Evolutionary conservation across 2,329 filamentous ascomycete species (phyloP).

Genomic region (Colletotrichum tropicicola): DNA sequence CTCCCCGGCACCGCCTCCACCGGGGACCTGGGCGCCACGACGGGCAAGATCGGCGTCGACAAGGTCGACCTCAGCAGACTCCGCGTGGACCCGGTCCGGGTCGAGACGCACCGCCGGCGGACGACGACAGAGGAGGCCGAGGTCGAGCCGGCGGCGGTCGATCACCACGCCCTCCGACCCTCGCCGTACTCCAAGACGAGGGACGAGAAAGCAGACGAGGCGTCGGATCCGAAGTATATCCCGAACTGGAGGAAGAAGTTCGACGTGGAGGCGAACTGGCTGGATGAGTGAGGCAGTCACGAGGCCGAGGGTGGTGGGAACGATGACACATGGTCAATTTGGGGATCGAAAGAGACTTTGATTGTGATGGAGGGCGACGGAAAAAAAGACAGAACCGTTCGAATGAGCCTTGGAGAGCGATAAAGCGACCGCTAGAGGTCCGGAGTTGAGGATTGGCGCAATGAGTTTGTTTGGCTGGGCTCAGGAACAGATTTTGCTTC

Average conservation of each 20-base stretch:
- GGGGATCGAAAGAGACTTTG: no score
- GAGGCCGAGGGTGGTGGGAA: neutral
- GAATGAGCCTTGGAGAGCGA: no score
- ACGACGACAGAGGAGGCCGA: neutral
- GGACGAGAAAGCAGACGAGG: neutral
- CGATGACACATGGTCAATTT: no score
- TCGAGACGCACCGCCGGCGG: neutral
- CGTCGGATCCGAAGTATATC: neutral
- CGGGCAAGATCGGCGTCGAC: slow-evolving; percentile 23
- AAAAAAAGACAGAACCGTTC: no score
- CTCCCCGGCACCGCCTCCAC: neutral
- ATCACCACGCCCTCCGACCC: neutral
- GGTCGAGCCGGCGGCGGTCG: neutral
- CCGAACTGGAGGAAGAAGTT: slow-evolving; percentile 6
- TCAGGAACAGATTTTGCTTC: no score
- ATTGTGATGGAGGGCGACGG: no score
- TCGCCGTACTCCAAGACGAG: neutral
- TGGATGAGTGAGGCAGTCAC: neutral
- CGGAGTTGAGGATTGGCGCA: no score
- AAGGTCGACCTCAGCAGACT: slow-evolving; percentile 14
- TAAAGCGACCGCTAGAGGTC: no score
- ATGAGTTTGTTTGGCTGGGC: no score
- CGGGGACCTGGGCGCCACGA: neutral
- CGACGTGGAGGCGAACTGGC: neutral
- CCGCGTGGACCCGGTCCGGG: slow-evolving; percentile 18